phyloP scores from a whole-genome alignment of 179 eudicot genomes.

The Actinidia chinensis region DNA sequence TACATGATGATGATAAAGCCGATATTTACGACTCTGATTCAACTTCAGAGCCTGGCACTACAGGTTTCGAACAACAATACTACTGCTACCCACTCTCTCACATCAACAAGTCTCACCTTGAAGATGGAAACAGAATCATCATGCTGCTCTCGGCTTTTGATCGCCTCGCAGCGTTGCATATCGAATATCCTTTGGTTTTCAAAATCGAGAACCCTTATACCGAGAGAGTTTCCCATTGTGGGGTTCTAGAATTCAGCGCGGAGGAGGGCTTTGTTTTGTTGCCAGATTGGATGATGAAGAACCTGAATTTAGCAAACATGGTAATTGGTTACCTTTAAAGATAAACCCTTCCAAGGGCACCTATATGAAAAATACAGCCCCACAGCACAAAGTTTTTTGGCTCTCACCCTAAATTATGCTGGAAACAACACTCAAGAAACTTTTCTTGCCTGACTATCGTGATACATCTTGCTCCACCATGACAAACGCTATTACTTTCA shows the following conservation, averaged over 20 bases:
- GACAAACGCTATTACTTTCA: not conserved
- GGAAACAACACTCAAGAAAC: not conserved
- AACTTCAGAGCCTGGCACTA: too few species aligned
- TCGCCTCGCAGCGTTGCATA: slow-evolving; percentile 1
- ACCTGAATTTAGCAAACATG: not conserved
- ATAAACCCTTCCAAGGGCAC: not conserved
- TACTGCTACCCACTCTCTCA: too few species aligned
- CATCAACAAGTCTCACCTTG: too few species aligned
- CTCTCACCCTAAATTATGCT: not conserved
- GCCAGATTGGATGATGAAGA: slow-evolving; percentile 11
- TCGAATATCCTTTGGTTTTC: not conserved
- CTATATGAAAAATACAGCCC: slow-evolving; percentile 6
- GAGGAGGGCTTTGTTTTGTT: not conserved
- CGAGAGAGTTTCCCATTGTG: not conserved
- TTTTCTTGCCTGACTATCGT: slow-evolving; percentile 1
- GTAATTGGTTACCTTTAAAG: not conserved
- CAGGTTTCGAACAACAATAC: too few species aligned
- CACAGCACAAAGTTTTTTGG: slow-evolving; percentile 7
- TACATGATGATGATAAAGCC: too few species aligned
- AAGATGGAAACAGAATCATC: not conserved
- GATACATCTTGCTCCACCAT: not conserved
- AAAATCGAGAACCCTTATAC: not conserved
- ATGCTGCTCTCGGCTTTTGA: not conserved
- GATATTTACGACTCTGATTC: too few species aligned
- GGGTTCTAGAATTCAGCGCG: slow-evolving; percentile 3